Percentiles rank a stretch among this genome's conserved stretches.
Evolutionary conservation across 805 yeast genomes (phyloP).

Genomic region (Ogataea kodamae): DNA sequence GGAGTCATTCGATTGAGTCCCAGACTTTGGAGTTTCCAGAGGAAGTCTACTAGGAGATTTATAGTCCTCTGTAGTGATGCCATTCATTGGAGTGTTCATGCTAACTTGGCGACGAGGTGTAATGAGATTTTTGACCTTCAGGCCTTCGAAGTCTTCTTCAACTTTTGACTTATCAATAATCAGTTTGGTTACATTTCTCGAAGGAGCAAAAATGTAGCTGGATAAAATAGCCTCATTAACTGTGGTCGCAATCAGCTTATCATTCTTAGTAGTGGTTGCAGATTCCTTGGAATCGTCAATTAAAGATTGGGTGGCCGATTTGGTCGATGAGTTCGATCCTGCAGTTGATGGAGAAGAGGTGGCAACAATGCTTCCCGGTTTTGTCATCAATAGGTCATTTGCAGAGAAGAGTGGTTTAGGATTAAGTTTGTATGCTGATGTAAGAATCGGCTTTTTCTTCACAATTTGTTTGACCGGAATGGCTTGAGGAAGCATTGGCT

Average conservation of each 20-base stretch:
- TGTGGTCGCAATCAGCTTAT: constrained; percentile 38
- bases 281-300: constrained; percentile 19
- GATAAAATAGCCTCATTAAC: constrained; percentile 68
- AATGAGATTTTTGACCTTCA: constrained; percentile 18
- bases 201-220: constrained; percentile 69
- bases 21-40: constrained; percentile 1
- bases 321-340: constrained; percentile 18
- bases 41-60: constrained; percentile 7
- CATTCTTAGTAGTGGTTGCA: constrained; percentile 8
- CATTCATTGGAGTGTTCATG: constrained; percentile 9
- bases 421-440: constrained; percentile 58
- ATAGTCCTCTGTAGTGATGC: constrained; percentile 1
- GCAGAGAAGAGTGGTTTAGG: constrained; percentile 56
- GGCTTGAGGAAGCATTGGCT: constrained; percentile 49
- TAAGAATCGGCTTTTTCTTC: constrained; percentile 59
- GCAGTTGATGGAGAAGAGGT: constrained; percentile 21
- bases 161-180: constrained; percentile 43
- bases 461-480: constrained; percentile 43
- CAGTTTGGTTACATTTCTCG: constrained; percentile 49
- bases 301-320: constrained; percentile 27
- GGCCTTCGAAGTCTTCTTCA: constrained; percentile 22
- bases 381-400: constrained; percentile 20
- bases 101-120: constrained; percentile 34
- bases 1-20: constrained; percentile 1
- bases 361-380: constrained; percentile 25